Evolutionary conservation across 768 basidiomycete genomes (phyloP).

Genomic region (Tulasnella sp.): DNA sequence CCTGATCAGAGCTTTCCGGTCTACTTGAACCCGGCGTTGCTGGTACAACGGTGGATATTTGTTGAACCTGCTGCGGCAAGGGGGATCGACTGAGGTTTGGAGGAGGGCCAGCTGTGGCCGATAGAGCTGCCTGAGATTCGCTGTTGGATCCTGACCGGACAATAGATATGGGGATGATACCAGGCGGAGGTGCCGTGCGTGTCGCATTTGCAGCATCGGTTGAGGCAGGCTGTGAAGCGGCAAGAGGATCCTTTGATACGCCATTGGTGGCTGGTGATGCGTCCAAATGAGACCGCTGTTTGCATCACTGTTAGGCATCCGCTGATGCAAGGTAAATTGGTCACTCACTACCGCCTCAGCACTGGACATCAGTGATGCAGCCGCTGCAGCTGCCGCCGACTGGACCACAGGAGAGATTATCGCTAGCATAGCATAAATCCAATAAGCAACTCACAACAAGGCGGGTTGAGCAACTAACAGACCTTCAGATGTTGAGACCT

Average conservation of each 20-base stretch:
- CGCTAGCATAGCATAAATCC: not conserved
- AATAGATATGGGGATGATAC: not conserved
- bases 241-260: not conserved
- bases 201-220: not conserved
- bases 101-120: constrained; percentile 2
- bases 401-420: constrained; percentile 2
- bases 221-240: not conserved
- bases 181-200: constrained; percentile 5
- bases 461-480: too few species aligned
- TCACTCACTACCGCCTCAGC: not conserved
- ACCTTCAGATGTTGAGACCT: constrained; percentile 7
- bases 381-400: not conserved
- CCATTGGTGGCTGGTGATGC: not conserved
- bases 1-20: not conserved
- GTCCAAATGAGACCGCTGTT: not conserved
- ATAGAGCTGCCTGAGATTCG: not conserved
- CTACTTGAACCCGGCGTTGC: not conserved
- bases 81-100: constrained; percentile 32
- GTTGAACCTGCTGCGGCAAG: constrained; percentile 41
- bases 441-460: too few species aligned
- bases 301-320: not conserved
- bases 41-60: constrained; percentile 22
- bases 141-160: not conserved
- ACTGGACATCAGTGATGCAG: not conserved
- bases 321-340: not conserved